phyloP scores from a whole-genome alignment of 176 grass and related monocot genomes.

The Oryza nivara region DNA sequence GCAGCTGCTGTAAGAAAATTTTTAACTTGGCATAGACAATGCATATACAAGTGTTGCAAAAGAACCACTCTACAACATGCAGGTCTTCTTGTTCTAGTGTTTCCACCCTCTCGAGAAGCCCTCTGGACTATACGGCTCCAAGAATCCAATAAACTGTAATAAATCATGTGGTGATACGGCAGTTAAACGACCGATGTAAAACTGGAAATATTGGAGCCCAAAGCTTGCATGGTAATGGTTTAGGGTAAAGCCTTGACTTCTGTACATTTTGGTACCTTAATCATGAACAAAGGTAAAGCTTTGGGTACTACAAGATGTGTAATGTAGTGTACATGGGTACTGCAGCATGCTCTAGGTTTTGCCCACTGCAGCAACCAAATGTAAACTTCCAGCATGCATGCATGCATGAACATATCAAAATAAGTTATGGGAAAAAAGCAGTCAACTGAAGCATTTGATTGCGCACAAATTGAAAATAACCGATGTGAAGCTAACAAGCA shows the following conservation, averaged over 20 bases:
- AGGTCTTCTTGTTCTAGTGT: slow-evolving; percentile 35
- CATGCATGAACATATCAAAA: no score
- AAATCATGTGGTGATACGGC: neutral
- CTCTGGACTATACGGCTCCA: slow-evolving; percentile 76
- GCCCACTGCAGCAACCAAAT: no score
- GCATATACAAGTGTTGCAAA: neutral
- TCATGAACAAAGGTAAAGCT: neutral
- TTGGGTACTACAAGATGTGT: neutral
- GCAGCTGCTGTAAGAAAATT: neutral
- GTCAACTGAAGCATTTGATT: neutral
- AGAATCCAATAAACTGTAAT: slow-evolving; percentile 89
- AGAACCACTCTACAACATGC: neutral
- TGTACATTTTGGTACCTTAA: neutral
- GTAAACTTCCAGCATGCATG: no score
- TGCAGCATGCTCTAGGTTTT: no score
- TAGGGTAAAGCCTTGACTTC: neutral
- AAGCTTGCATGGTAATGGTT: slow-evolving; percentile 19
- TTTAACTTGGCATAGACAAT: neutral
- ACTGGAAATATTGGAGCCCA: neutral
- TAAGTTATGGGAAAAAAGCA: no score
- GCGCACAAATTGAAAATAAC: neutral
- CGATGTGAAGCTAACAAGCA: neutral
- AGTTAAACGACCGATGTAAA: neutral
- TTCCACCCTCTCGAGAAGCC: slow-evolving; percentile 82
- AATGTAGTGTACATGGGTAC: no score